Percentiles rank a stretch among this genome's conserved stretches.
Conservation (phyloP, 2,329 filamentous ascomycete genomes). For the Exophiala alcalophila region DNA sequence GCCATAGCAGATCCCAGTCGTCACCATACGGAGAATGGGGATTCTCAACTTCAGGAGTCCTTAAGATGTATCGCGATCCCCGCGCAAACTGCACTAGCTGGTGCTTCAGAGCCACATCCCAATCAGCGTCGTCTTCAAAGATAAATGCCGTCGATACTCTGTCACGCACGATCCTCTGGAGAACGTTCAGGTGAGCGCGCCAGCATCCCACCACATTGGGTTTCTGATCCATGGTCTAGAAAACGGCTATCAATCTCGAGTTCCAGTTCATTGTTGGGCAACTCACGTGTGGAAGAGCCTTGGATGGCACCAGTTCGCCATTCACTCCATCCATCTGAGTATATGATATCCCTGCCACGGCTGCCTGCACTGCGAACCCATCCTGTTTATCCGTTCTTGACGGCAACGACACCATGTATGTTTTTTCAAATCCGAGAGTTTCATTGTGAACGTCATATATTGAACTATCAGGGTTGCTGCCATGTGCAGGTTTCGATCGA, state of each 20-base stretch:
- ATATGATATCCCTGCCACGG: slow-evolving; percentile 37
- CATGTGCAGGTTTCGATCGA: no score
- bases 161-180: slow-evolving; percentile 44
- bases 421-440: slow-evolving; percentile 35
- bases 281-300: slow-evolving; percentile 26
- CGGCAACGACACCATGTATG: slow-evolving; percentile 49
- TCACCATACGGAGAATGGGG: slow-evolving; percentile 50
- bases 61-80: slow-evolving; percentile 34
- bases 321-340: slow-evolving; percentile 26
- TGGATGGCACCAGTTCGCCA: slow-evolving; percentile 20
- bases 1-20: slow-evolving; percentile 53
- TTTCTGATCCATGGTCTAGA: slow-evolving; percentile 21
- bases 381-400: slow-evolving; percentile 51
- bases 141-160: slow-evolving; percentile 51
- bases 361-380: slow-evolving; percentile 44
- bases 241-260: slow-evolving; percentile 10
- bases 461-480: background rate
- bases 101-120: slow-evolving; percentile 52
- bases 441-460: slow-evolving; percentile 18
- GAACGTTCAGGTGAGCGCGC: slow-evolving; percentile 42
- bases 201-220: slow-evolving; percentile 33
- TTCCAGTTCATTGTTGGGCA: background rate
- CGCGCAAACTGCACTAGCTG: slow-evolving; percentile 46
- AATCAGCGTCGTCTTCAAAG: slow-evolving; percentile 58
- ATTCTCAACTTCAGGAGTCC: slow-evolving; percentile 26